phyloP scores from a whole-genome alignment of 495 filamentous ascomycete species.

The Emericellopsis terricola region DNA sequence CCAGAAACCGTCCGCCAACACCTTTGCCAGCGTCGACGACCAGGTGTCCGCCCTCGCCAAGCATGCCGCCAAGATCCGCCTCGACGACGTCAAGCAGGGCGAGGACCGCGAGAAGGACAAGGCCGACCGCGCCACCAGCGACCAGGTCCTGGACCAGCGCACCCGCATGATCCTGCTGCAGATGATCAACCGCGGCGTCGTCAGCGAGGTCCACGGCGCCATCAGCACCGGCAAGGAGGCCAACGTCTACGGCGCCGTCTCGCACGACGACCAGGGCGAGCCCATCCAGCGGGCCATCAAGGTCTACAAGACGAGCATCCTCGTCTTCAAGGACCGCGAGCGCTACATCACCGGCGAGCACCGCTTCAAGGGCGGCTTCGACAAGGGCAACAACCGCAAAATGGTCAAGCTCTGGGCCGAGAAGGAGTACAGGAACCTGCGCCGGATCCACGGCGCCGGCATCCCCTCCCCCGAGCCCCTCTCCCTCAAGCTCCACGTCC shows the following conservation, averaged over 20 bases:
- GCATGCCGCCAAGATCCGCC: slow-evolving; percentile 76
- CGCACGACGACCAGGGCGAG: slow-evolving; percentile 26
- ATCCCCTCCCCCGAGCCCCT: slow-evolving; percentile 85
- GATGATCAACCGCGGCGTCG: slow-evolving; percentile 78
- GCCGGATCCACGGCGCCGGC: slow-evolving; percentile 60
- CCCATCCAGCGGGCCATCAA: slow-evolving; percentile 61
- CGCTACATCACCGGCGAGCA: slow-evolving; percentile 89
- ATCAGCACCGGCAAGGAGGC: slow-evolving; percentile 94
- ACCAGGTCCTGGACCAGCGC: slow-evolving; percentile 82
- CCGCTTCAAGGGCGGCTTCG: slow-evolving; percentile 55
- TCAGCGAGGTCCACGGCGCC: slow-evolving; percentile 72
- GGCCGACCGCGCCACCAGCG: slow-evolving; percentile 78
- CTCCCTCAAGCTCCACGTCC: slow-evolving; percentile 69
- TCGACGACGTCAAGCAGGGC: slow-evolving; percentile 46
- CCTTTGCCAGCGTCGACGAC: slow-evolving; percentile 61
- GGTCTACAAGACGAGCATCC: slow-evolving; percentile 91
- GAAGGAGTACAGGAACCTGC: slow-evolving; percentile 91
- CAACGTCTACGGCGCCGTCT: slow-evolving; percentile 67
- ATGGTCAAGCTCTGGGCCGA: slow-evolving; percentile 98
- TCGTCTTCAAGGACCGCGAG: slow-evolving; percentile 94
- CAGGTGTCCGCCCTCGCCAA: slow-evolving; percentile 66
- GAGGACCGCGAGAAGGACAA: slow-evolving; percentile 50
- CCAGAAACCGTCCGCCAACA: slow-evolving; percentile 72
- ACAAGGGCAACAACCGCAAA: slow-evolving; percentile 77
- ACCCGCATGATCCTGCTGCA: slow-evolving; percentile 91